Percentiles rank a stretch among this genome's conserved stretches.
phyloP scores from a whole-genome alignment of 352 stramenopile species.

The Pythium aristosporum region DNA sequence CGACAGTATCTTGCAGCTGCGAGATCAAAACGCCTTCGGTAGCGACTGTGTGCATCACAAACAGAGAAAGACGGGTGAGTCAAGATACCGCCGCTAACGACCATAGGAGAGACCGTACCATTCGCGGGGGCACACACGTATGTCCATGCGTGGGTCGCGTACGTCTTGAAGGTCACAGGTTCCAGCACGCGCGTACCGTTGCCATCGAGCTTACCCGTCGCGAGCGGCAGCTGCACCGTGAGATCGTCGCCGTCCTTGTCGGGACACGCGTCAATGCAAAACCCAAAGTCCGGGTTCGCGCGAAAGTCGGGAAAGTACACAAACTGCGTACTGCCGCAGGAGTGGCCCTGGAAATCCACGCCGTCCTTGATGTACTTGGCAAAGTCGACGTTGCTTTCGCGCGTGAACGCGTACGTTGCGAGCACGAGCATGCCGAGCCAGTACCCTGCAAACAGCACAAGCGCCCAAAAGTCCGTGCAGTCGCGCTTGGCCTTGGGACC shows the following conservation, averaged over 20 bases:
- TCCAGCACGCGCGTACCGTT: constrained; percentile 39
- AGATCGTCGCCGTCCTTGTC: constrained; percentile 38
- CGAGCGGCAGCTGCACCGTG: constrained; percentile 52
- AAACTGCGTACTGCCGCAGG: constrained; percentile 48
- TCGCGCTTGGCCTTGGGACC: constrained; percentile 39
- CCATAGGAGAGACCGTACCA: constrained; percentile 29
- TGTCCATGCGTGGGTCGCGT: constrained; percentile 60
- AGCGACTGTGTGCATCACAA: constrained; percentile 30
- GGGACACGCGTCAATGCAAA: constrained; percentile 69
- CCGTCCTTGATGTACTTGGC: constrained; percentile 78
- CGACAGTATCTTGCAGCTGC: constrained; percentile 70
- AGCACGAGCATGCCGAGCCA: constrained; percentile 80
- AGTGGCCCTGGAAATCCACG: constrained; percentile 69
- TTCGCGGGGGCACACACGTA: constrained; percentile 66
- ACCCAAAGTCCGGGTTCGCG: constrained; percentile 73
- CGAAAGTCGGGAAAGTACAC: constrained; percentile 78
- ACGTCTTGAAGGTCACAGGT: constrained; percentile 59
- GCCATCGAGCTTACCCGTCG: constrained; percentile 20
- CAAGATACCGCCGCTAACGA: neutral
- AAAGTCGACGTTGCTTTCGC: constrained; percentile 62
- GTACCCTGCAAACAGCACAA: constrained; percentile 58
- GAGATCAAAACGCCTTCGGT: constrained; percentile 57
- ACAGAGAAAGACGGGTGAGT: neutral
- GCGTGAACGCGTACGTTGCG: constrained; percentile 61
- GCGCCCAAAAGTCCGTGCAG: constrained; percentile 60